Base-by-base conservation (phyloP, 257 asterid species). In the Leonotis leonurus region DNA sequence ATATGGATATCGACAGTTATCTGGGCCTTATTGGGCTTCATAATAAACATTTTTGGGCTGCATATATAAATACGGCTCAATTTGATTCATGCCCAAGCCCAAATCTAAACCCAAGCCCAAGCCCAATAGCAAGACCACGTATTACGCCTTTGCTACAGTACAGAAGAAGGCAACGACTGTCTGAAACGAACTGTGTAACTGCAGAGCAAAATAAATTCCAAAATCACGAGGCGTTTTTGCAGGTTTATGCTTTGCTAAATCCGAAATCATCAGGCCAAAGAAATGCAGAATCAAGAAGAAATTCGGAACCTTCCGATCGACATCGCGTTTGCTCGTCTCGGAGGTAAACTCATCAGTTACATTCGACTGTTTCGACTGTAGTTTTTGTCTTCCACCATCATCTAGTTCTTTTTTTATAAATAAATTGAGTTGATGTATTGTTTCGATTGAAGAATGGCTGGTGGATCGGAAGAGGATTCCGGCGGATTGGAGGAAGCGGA, bases 391-490 rank as follows among this genome's bases (percentile, higher is more conserved):
- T 30, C 56, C 11, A 4, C 6, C 29, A 17, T 32, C 18, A 10
- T 26, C 26, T 45, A 60, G 18, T 67, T 45, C 29, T 5, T 7
- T 40, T 56, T 21, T 20, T 5, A 5, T n/a, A n/a, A n/a, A n/a
- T n/a, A n/a, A 29, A 26, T 26, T 48, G 43, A 51, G 20, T 35
- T 72, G 50, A 33, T 29, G 10, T 49, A 51, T 51, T 41, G 67
- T 30, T 60, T 64, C 65, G 67, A 71, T 49, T 83, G 81, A 72
- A 90, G 98, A 88, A 75, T 92, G 98, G 98, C 79, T 92, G 85
- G 85, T 85, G 75, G 97, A 92, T 79, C 95, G 98, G 81, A 92
- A 78, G 84, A 84, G 93, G 65, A 83, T 92, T 70, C 89, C 95
- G 43, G 73, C 52, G 75, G 97, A 86, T 70, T 92, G 94, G 93